Evolutionary conservation across 179 eudicot genomes (phyloP), one percentile per base, ranked within the genome.

Genomic region (Dionaea muscipula): DNA sequence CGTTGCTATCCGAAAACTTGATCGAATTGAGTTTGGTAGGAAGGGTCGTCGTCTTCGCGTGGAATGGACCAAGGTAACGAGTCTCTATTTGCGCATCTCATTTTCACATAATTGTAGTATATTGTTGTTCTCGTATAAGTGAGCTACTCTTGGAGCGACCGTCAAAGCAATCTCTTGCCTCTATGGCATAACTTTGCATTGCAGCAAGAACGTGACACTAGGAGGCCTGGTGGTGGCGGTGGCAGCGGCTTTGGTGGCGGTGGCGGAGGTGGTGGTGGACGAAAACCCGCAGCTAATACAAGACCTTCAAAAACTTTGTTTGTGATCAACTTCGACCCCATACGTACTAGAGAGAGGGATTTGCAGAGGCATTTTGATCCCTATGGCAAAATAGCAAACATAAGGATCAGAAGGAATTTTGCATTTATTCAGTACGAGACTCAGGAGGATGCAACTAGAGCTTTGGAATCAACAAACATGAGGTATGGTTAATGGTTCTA

Each of bases 11-110:
- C 69, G 89, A 45, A 68, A 66, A 62, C 89, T 87, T 64, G 95
- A 87, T 57, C 70, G 80, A 16, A 62, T 64, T 20, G 94, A 87
- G 56, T 87, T 87, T 76, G 95, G 95, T 36, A 79, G 89, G 53
- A 84, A 87, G 62, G 95, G 95, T 16, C 86, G 84, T 24, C 81
- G 86, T 19, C 81, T 87, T 61, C 86, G 94, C 53, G 81, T 87
- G 28, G 95, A 87, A 75, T 87, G 95, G 95, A 84, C 89, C n/a
- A 84, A 87, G 95, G 96, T 87, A 72, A 53, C 39, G 22, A 38
- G 35, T 31, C 1, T 6, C 28, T 50, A 21, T 26, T 13, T 41
- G 26, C 40, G 15, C 22, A 22, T 15, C 3, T 22, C 1, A 16
- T 17, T 24, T 20, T 49, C 18, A n/a, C n/a, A n/a, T n/a, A n/a